These are phyloP conservation scores for Trichoderma pleuroti DNA, from an alignment of 2,329 filamentous ascomycete species.

Conservation along the genomic window DNA sequence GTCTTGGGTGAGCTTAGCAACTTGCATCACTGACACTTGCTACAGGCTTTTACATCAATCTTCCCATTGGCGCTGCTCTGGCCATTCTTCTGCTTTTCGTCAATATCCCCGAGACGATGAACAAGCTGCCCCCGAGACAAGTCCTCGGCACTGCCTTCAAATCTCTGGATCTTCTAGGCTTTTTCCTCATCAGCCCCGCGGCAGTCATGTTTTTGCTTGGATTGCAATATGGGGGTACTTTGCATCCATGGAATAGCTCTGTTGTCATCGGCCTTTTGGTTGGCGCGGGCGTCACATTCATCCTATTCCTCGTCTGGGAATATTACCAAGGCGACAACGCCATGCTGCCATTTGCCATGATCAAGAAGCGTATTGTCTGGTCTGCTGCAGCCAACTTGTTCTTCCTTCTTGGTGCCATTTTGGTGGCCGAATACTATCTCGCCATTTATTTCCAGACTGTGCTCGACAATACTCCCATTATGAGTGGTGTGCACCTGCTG, in stretches of 20 bases:
- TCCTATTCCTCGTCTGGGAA: conserved; percentile 39
- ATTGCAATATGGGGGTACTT: neutral
- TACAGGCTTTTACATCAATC: neutral
- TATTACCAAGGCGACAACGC: conserved; percentile 33
- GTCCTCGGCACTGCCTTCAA: neutral
- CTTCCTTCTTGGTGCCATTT: neutral
- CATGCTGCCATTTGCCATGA: conserved; percentile 39
- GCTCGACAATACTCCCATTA: conserved; percentile 31
- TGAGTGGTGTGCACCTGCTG: conserved; percentile 29
- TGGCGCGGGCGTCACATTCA: conserved; percentile 19
- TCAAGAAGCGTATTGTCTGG: conserved; percentile 30
- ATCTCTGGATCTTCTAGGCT: neutral
- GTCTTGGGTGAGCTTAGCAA: neutral
- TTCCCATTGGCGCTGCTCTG: neutral
- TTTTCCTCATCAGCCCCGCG: neutral
- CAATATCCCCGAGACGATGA: neutral
- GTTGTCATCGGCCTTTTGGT: neutral
- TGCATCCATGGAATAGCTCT: neutral
- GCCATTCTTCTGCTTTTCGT: neutral
- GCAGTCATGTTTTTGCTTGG: neutral
- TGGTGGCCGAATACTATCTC: conserved; percentile 38
- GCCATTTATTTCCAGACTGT: conserved; percentile 52
- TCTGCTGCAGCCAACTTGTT: neutral
- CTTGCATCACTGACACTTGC: neutral
- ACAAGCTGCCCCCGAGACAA: neutral